Evolutionary conservation across 257 asterid genomes (phyloP), one percentile per base, ranked within the genome.

Genomic region (Salvia splendens): DNA sequence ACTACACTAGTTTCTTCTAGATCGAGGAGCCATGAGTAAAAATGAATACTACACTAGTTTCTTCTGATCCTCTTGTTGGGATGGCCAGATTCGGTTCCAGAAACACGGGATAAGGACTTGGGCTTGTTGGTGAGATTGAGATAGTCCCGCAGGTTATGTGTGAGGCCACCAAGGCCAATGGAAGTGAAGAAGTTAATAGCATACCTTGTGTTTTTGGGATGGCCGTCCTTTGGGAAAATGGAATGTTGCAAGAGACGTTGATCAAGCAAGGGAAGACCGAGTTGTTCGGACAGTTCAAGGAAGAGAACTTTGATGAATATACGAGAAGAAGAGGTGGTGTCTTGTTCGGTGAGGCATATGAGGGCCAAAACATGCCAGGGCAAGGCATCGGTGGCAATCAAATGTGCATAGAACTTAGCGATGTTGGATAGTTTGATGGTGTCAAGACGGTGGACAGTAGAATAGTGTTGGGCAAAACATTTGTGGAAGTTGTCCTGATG

Each of bases 251-350:
- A 81, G 3, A 89, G 92, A 67, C 95, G 95, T 51, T 89, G 93
- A 14, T 87, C 89, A 3, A 92, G 87, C 74, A 77, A 40, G 17
- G 89, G 83, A 49, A 92, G 85, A 10, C 98, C 98, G 10, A 92
- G 95, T 86, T 89, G 97, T 69, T 92, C 93, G 0, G 96, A 87
- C 57, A 92, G 62, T 58, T 92, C 99, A 97, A 88, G 97, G 80
- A 94, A 94, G 57, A 94, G 96, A 77, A 94, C 85, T 78, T 91
- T 94, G 28, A 94, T 91, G 68, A 90, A 93, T 69, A 93, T 93
- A 51, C 99, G 96, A 58, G 99, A 90, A 16, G 99, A 93, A 10
- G 99, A 93, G 15, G 99, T 88, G 0, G 99, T 93, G 45, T 88
- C 99, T 78, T 91, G 97, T 78, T 94, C 99, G 0, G 99, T 94